A percentile compares a stretch with the other conserved stretches of the same genome.
These are phyloP conservation scores for Poa pratensis DNA, from an alignment of 176 grass and related monocot species.

Conservation along the genomic window DNA sequence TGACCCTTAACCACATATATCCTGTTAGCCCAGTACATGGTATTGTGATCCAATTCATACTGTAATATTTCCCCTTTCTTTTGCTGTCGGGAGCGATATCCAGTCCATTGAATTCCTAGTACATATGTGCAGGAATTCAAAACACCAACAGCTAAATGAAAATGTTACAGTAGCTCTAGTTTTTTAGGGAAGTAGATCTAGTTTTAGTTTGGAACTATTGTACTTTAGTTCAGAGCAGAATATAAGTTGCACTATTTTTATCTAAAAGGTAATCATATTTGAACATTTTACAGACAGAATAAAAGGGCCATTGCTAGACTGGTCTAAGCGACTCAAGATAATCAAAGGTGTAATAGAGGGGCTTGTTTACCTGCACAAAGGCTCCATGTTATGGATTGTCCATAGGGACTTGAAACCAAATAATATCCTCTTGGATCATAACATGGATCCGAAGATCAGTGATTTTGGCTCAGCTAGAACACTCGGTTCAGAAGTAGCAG, in stretches of 20 bases:
- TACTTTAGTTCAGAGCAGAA: background rate
- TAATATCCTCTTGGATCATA: slow-evolving; percentile 37
- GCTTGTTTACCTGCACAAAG: slow-evolving; percentile 44
- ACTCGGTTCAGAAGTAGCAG: slow-evolving; percentile 37
- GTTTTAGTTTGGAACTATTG: background rate
- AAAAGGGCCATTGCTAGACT: slow-evolving; percentile 20
- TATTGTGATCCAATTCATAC: too few relatives aligned
- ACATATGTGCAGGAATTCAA: background rate
- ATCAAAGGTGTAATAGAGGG: slow-evolving; percentile 37
- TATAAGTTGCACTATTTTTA: background rate
- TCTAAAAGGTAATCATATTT: background rate
- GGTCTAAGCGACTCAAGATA: slow-evolving; percentile 42
- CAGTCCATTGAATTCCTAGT: background rate
- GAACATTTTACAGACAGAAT: slow-evolving; percentile 20
- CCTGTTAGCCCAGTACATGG: too few relatives aligned
- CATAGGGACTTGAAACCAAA: slow-evolving; percentile 43
- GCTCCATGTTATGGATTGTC: slow-evolving; percentile 38
- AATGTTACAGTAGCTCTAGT: background rate
- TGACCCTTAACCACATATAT: too few relatives aligned
- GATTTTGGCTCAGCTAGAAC: slow-evolving; percentile 46
- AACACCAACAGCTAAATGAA: background rate
- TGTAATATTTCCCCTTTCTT: too few relatives aligned
- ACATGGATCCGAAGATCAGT: slow-evolving; percentile 38
- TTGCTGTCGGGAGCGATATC: too few relatives aligned
- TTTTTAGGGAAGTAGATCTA: too few relatives aligned